Conservation (phyloP, 2,329 filamentous ascomycete species). For the Emmonsiellopsis sp. region DNA sequence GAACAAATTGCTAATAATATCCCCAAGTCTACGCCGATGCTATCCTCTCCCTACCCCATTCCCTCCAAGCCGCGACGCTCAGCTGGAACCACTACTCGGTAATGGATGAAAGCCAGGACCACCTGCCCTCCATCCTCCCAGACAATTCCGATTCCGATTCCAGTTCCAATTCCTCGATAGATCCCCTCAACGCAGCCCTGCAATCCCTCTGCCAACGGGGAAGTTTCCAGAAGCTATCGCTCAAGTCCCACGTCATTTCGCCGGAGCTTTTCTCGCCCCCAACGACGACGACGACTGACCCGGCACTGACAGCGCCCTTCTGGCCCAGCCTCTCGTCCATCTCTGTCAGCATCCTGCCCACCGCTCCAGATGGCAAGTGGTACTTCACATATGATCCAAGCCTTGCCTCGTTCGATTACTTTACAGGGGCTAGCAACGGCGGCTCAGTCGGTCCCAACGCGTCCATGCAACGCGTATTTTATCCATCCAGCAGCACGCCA, state of each 20-base stretch:
- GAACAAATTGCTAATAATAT: too few relatives aligned
- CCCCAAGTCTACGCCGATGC: too few relatives aligned
- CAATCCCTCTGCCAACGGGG: neutral
- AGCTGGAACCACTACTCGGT: neutral
- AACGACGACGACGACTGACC: too few relatives aligned
- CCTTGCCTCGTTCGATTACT: neutral
- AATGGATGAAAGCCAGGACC: neutral
- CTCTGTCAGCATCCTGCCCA: neutral
- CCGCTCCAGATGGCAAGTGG: neutral
- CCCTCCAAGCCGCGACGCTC: too few relatives aligned
- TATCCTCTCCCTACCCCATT: too few relatives aligned
- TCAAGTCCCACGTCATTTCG: neutral
- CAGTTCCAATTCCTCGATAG: neutral
- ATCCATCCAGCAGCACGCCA: neutral
- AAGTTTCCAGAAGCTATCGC: neutral
- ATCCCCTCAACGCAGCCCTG: neutral
- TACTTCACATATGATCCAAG: neutral
- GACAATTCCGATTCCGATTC: neutral
- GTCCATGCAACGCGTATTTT: neutral
- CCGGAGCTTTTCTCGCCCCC: conserved; percentile 1
- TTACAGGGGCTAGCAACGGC: neutral
- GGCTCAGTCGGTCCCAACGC: neutral
- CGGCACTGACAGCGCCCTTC: neutral
- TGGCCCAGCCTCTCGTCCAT: neutral
- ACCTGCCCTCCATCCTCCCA: neutral